These are phyloP conservation scores for Trichosanthes truncata DNA, from an alignment of 306 rosid species.

Conservation along the genomic window DNA sequence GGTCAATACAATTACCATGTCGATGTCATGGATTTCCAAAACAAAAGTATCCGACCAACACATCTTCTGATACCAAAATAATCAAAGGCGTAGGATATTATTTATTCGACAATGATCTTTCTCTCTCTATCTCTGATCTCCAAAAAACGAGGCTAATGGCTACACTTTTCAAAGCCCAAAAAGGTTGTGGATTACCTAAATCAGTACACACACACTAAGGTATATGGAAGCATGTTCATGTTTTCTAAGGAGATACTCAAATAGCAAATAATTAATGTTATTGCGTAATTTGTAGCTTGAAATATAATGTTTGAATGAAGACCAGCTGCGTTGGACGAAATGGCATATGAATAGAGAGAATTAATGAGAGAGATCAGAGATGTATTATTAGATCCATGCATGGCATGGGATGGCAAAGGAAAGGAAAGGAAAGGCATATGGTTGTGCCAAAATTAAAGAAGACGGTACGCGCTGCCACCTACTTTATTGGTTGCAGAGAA, in stretches of 20 bases:
- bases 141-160: background rate
- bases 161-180: background rate
- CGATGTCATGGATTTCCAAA: background rate
- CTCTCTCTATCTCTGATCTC: background rate
- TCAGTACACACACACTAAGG: background rate
- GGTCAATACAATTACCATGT: background rate
- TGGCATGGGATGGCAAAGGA: background rate
- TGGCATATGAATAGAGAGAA: too few species aligned
- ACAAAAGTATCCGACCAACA: background rate
- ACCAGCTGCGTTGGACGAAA: too few species aligned
- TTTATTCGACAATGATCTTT: background rate
- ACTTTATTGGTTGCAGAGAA: conserved; percentile 94
- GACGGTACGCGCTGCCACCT: conserved; percentile 25
- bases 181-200: background rate
- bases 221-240: background rate
- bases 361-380: background rate
- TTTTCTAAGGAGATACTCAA: background rate
- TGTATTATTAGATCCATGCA: conserved; percentile 17
- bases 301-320: background rate
- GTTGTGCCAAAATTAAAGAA: background rate
- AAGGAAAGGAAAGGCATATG: background rate
- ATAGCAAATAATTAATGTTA: background rate
- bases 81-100: background rate
- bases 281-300: background rate
- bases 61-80: background rate